These are phyloP conservation scores for Suillus lakei DNA, from an alignment of 768 basidiomycete species.

Conservation along the genomic window DNA sequence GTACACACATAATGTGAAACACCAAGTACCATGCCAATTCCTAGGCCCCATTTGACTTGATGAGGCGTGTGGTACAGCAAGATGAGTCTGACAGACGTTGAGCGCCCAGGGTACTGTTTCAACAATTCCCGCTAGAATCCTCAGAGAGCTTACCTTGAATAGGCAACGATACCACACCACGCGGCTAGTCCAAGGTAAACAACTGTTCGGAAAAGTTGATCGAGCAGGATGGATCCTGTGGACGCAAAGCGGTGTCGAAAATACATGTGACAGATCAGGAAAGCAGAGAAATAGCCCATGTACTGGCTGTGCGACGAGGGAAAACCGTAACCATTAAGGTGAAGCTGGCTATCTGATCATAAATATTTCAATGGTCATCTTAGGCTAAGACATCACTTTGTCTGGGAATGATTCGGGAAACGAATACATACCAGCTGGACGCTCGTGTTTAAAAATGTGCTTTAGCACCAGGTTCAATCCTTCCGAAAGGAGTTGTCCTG, in stretches of 20 bases:
- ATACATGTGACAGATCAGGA: conserved; percentile 73
- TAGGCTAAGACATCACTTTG: background rate
- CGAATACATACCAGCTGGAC: conserved; percentile 60
- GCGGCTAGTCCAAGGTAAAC: conserved; percentile 55
- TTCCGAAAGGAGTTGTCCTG: conserved; percentile 76
- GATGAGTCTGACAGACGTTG: conserved; percentile 51
- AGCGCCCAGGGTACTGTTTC: background rate
- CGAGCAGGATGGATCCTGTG: conserved; percentile 55
- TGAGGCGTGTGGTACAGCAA: conserved; percentile 74
- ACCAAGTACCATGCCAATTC: conserved; percentile 64
- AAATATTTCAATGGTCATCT: conserved; percentile 8
- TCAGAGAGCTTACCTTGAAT: conserved; percentile 66
- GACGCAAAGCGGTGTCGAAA: conserved; percentile 68
- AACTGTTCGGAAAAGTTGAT: conserved; percentile 49
- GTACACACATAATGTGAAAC: conserved; percentile 54
- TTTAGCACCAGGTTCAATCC: conserved; percentile 73
- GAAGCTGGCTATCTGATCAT: conserved; percentile 20
- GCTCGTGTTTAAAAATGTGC: conserved; percentile 64
- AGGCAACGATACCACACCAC: conserved; percentile 74
- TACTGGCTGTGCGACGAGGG: conserved; percentile 91
- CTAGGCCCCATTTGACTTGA: conserved; percentile 78
- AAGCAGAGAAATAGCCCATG: conserved; percentile 86
- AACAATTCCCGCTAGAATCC: background rate
- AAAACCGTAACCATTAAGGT: conserved; percentile 75
- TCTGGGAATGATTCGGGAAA: background rate